phyloP scores from a whole-genome alignment of 495 filamentous ascomycete genomes.

The Elaphomyces granulatus region DNA sequence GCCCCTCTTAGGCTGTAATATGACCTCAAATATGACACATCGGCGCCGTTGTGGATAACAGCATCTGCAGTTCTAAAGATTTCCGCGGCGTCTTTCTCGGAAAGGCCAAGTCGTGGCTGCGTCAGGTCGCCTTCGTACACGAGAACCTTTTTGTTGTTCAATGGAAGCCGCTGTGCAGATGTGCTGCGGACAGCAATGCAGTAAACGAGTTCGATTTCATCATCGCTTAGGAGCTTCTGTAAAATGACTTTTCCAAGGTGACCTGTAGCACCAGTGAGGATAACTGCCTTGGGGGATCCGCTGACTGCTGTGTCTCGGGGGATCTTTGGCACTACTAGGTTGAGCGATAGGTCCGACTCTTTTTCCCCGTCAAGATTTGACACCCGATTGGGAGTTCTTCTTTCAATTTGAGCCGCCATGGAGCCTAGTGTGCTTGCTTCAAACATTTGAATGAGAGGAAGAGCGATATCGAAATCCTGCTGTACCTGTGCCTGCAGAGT shows the following conservation, averaged over 20 bases:
- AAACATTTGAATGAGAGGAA: constrained; percentile 21
- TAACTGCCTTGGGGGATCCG: constrained; percentile 4
- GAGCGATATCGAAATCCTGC: constrained; percentile 9
- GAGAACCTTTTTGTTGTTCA: constrained; percentile 14
- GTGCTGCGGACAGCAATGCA: constrained; percentile 19
- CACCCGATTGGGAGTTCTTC: not conserved
- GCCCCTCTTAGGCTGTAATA: constrained; percentile 26
- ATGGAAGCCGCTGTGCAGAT: not conserved
- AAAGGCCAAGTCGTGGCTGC: constrained; percentile 22
- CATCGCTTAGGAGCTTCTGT: constrained; percentile 10
- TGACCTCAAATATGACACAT: constrained; percentile 33
- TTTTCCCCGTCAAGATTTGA: constrained; percentile 17
- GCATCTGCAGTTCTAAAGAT: constrained; percentile 23
- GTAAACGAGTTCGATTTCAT: constrained; percentile 11
- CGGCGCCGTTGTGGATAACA: constrained; percentile 40
- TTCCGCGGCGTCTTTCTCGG: constrained; percentile 5
- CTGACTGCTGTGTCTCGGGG: too few species aligned
- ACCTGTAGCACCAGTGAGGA: constrained; percentile 24
- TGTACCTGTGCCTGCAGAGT: constrained; percentile 11
- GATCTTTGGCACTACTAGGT: not conserved
- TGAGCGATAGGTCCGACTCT: constrained; percentile 6
- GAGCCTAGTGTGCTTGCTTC: constrained; percentile 18
- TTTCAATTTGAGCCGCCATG: constrained; percentile 15
- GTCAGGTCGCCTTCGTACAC: constrained; percentile 26
- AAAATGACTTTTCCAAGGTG: constrained; percentile 23